Percentiles rank a stretch among this genome's conserved stretches.
phyloP scores from a whole-genome alignment of 345 rosid species.

The Moricandia arvensis region DNA sequence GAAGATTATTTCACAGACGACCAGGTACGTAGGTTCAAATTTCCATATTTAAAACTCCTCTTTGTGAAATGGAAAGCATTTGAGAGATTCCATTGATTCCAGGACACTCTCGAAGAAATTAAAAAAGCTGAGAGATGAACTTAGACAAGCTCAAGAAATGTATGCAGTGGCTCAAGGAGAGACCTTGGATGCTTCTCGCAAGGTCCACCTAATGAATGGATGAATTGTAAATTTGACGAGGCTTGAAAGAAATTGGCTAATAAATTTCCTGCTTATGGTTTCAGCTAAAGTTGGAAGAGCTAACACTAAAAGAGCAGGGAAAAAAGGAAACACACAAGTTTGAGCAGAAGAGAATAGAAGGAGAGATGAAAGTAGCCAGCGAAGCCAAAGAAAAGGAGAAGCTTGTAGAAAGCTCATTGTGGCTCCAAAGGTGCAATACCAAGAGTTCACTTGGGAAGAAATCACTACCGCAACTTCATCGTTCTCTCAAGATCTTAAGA shows the following conservation, averaged over 20 bases:
- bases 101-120: slow-evolving; percentile 43
- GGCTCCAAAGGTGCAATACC: slow-evolving; percentile 31
- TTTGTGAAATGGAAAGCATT: background rate
- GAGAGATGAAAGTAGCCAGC: background rate
- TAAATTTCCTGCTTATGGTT: background rate
- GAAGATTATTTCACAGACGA: slow-evolving; percentile 43
- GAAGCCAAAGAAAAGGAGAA: slow-evolving; percentile 55
- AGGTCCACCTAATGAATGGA: slow-evolving; percentile 42
- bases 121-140: slow-evolving; percentile 78
- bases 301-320: background rate
- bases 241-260: background rate
- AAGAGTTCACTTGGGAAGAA: slow-evolving; percentile 43
- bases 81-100: slow-evolving; percentile 10
- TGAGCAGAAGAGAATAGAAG: background rate
- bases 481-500: slow-evolving; percentile 39
- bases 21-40: slow-evolving; percentile 37
- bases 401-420: slow-evolving; percentile 38
- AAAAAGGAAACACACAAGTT: background rate
- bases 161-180: slow-evolving; percentile 72
- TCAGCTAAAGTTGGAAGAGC: slow-evolving; percentile 46
- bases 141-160: slow-evolving; percentile 68
- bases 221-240: background rate
- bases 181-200: slow-evolving; percentile 68
- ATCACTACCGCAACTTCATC: slow-evolving; percentile 38
- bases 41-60: background rate